A percentile compares a stretch with the other conserved stretches of the same genome.
These are phyloP conservation scores for Silene vulgaris DNA, from an alignment of 179 eudicot species.

Conservation along the genomic window DNA sequence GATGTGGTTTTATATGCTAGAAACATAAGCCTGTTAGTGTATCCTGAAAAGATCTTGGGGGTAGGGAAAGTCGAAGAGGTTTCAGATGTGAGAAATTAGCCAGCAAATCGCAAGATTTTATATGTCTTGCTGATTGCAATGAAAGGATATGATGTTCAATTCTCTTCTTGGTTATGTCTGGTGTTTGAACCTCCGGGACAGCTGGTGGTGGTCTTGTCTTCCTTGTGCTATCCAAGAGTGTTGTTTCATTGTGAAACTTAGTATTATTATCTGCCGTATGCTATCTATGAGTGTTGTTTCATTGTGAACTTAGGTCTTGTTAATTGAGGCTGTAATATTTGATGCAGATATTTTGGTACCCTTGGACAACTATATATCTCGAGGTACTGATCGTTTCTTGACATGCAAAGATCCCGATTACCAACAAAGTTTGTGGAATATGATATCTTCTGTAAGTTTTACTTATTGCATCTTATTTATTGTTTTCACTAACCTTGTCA, in stretches of 20 bases:
- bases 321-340: neutral
- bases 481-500: neutral
- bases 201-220: neutral
- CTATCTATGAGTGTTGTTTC: neutral
- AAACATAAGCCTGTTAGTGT: neutral
- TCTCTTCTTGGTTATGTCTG: constrained; percentile 1
- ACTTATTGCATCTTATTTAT: neutral
- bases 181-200: neutral
- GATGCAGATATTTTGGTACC: constrained; percentile 87
- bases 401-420: constrained; percentile 94
- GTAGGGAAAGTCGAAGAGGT: neutral
- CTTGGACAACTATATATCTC: constrained; percentile 85
- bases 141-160: neutral
- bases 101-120: neutral
- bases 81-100: neutral
- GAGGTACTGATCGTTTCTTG: constrained; percentile 81
- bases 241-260: neutral
- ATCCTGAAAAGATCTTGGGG: neutral
- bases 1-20: constrained; percentile 1
- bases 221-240: neutral
- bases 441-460: constrained; percentile 75
- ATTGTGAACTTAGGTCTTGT: neutral
- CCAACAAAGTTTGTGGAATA: constrained; percentile 95
- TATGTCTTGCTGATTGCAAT: neutral
- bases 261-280: neutral